Evolutionary conservation across 108 stramenopile species (phyloP).

Genomic region (Skeletonema tropicum): DNA sequence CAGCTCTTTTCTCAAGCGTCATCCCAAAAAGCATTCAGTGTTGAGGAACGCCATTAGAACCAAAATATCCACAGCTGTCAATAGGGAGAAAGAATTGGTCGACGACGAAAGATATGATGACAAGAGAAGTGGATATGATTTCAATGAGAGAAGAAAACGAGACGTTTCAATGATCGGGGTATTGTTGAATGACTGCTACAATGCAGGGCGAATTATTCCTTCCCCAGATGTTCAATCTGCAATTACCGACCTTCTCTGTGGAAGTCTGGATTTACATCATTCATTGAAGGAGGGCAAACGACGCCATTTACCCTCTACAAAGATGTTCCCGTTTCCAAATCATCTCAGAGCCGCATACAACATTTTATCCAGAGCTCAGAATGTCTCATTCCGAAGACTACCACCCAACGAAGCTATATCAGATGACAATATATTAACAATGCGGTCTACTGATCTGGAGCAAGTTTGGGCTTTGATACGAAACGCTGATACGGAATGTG

Average conservation of each 20-base stretch:
- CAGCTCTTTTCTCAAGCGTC: slow-evolving; percentile 30
- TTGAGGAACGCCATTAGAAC: slow-evolving; percentile 1
- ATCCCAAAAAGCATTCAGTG: slow-evolving; percentile 16
- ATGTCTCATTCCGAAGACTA: slow-evolving; percentile 1
- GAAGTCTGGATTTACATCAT: slow-evolving; percentile 12
- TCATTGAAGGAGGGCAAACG: slow-evolving; percentile 10
- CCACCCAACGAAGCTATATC: background rate
- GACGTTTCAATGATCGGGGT: slow-evolving; percentile 28
- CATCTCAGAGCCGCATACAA: slow-evolving; percentile 3
- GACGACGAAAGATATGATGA: background rate
- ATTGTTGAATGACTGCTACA: slow-evolving; percentile 29
- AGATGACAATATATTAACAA: background rate
- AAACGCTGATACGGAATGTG: background rate
- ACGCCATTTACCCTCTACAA: background rate
- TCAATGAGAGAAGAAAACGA: slow-evolving; percentile 20
- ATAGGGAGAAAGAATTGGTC: background rate
- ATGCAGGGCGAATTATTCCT: slow-evolving; percentile 16
- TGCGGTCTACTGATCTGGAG: slow-evolving; percentile 18
- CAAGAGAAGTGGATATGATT: background rate
- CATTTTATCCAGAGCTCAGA: slow-evolving; percentile 20
- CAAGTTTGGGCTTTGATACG: slow-evolving; percentile 16
- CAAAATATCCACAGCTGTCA: background rate
- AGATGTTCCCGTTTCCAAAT: slow-evolving; percentile 20
- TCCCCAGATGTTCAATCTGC: slow-evolving; percentile 12
- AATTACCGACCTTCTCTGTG: slow-evolving; percentile 20